Percentiles rank a stretch among this genome's conserved stretches.
These are phyloP conservation scores for Aspergillus piperis DNA, from an alignment of 2,329 filamentous ascomycete species.

Conservation along the genomic window DNA sequence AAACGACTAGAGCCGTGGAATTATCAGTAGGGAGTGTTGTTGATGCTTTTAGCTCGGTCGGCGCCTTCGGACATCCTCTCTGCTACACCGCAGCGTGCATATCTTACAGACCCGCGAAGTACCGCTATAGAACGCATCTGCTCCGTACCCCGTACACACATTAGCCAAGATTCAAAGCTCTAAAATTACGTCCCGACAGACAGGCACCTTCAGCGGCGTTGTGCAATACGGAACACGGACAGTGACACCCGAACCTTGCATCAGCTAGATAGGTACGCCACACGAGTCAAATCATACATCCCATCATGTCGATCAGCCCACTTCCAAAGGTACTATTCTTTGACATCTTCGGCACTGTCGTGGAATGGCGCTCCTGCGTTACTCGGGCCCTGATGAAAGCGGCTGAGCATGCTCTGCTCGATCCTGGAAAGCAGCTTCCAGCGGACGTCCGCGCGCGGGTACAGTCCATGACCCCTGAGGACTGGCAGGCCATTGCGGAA, in stretches of 20 bases:
- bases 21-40: too few relatives aligned
- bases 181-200: background rate
- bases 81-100: background rate
- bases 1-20: too few relatives aligned
- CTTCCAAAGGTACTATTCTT: slow-evolving; percentile 34
- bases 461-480: slow-evolving; percentile 53
- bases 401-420: slow-evolving; percentile 52
- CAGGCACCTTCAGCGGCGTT: background rate
- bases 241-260: background rate
- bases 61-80: background rate
- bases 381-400: slow-evolving; percentile 58
- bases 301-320: slow-evolving; percentile 26
- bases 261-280: background rate
- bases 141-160: background rate
- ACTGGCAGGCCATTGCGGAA: slow-evolving; percentile 68
- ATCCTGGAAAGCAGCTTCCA: slow-evolving; percentile 48
- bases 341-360: slow-evolving; percentile 59
- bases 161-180: background rate
- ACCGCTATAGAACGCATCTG: background rate
- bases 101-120: background rate
- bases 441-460: slow-evolving; percentile 52
- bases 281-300: background rate
- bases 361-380: slow-evolving; percentile 74
- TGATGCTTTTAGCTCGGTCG: too few relatives aligned
- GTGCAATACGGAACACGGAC: background rate